A percentile compares a stretch with the other conserved stretches of the same genome.
Conservation (phyloP, 1,284 basidiomycete genomes). For the Erythrobasidium hasegawianum region DNA sequence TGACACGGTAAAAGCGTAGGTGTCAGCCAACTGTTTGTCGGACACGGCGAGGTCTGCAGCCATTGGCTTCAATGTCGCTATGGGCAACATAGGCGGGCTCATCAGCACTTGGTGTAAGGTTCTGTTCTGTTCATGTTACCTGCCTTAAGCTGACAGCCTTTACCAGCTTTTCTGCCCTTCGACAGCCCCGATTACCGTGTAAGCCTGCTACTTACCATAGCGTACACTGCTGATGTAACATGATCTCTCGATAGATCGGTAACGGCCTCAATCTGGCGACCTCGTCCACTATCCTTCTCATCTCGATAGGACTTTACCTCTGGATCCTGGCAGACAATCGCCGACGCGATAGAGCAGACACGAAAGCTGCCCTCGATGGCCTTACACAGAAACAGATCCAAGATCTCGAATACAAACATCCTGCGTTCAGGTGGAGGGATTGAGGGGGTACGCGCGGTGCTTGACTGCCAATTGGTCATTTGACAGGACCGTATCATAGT, state of each 20-base stretch:
- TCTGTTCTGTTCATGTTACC: slow-evolving; percentile 42
- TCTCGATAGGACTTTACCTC: slow-evolving; percentile 18
- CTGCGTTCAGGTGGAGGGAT: slow-evolving; percentile 17
- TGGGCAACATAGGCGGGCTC: slow-evolving; percentile 47
- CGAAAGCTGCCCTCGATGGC: slow-evolving; percentile 12
- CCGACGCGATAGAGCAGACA: slow-evolving; percentile 18
- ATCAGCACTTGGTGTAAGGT: slow-evolving; percentile 43
- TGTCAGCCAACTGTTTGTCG: slow-evolving; percentile 43
- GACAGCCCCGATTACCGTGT: not conserved
- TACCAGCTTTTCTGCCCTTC: slow-evolving; percentile 39
- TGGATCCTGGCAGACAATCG: slow-evolving; percentile 39
- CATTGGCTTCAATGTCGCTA: slow-evolving; percentile 43
- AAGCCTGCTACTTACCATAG: no score
- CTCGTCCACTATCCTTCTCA: slow-evolving; percentile 37
- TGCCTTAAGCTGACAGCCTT: no score
- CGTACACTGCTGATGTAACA: no score
- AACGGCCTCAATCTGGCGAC: slow-evolving; percentile 39
- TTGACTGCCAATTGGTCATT: no score
- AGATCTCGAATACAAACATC: slow-evolving; percentile 31
- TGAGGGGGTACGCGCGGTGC: no score
- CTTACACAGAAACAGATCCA: slow-evolving; percentile 10
- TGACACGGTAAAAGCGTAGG: slow-evolving; percentile 16
- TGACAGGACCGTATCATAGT: no score
- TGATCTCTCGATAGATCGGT: slow-evolving; percentile 14
- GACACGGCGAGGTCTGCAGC: slow-evolving; percentile 44